Evolutionary conservation across 352 stramenopile species (phyloP).

Genomic region (Globisporangium paddicum): DNA sequence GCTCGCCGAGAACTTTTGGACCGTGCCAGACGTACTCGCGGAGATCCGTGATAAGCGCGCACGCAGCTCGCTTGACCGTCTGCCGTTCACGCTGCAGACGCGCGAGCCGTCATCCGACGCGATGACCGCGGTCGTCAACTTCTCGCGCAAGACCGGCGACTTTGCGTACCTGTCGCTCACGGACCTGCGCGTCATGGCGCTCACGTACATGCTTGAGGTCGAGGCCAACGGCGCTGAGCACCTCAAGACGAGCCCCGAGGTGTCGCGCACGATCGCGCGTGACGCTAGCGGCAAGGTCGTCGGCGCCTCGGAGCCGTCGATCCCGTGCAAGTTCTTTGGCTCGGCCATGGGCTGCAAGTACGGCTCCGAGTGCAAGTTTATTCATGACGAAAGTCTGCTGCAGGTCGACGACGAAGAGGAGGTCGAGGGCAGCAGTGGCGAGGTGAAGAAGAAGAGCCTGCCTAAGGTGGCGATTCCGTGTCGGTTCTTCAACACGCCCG

Average conservation of each 20-base stretch:
- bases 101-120: conserved; percentile 77
- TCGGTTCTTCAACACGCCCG: conserved; percentile 66
- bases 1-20: conserved; percentile 87
- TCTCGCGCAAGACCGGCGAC: conserved; percentile 83
- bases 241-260: conserved; percentile 64
- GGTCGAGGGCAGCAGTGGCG: conserved; percentile 7
- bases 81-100: conserved; percentile 75
- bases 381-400: conserved; percentile 51
- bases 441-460: conserved; percentile 15
- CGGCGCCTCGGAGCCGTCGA: conserved; percentile 31
- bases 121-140: conserved; percentile 75
- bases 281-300: conserved; percentile 66
- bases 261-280: conserved; percentile 59
- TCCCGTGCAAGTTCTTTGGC: conserved; percentile 80
- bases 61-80: conserved; percentile 54
- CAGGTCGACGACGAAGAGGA: conserved; percentile 10
- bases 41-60: conserved; percentile 85
- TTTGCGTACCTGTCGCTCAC: conserved; percentile 82
- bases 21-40: conserved; percentile 73
- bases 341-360: conserved; percentile 79
- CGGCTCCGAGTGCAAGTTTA: conserved; percentile 74
- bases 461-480: conserved; percentile 76
- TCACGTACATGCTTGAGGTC: conserved; percentile 83
- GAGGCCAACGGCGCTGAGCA: conserved; percentile 68
- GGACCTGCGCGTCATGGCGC: conserved; percentile 84